Evolutionary conservation across 352 stramenopile genomes (phyloP).

Genomic region (Globisporangium rhizosaccharum): DNA sequence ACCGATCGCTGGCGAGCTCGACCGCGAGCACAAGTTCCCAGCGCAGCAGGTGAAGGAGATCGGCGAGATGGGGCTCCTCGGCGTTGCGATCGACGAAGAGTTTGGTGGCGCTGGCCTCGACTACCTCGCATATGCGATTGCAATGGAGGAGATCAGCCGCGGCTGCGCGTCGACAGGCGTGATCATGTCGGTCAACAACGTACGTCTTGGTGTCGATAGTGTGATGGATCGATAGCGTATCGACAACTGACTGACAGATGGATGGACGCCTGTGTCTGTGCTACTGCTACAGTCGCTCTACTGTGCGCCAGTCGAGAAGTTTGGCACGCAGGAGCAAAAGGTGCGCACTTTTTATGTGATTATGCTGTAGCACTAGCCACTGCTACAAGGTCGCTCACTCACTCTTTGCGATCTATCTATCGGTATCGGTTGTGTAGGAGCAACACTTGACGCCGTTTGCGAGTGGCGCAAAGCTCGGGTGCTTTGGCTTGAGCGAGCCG

Average conservation of each 20-base stretch:
- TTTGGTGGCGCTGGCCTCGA: constrained; percentile 92
- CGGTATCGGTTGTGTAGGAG: constrained; percentile 26
- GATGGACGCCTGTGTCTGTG: not conserved
- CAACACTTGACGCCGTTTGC: constrained; percentile 88
- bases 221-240: not conserved
- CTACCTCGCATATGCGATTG: constrained; percentile 96
- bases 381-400: not conserved
- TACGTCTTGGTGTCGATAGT: constrained; percentile 16
- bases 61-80: constrained; percentile 95
- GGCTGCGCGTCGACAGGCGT: constrained; percentile 95
- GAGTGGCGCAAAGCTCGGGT: constrained; percentile 89
- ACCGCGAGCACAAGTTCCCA: constrained; percentile 87
- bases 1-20: constrained; percentile 87
- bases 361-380: not conserved
- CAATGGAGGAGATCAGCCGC: constrained; percentile 97
- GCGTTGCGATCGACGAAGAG: constrained; percentile 87
- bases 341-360: constrained; percentile 4
- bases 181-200: constrained; percentile 95
- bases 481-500: constrained; percentile 93
- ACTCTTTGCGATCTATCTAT: constrained; percentile 1
- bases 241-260: not conserved
- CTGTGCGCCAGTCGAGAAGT: constrained; percentile 92
- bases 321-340: constrained; percentile 90
- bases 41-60: constrained; percentile 78
- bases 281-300: constrained; percentile 90